Evolutionary conservation across 1,139 yeast genomes (phyloP).

Genomic region (Magnusiomyces clavatus): DNA sequence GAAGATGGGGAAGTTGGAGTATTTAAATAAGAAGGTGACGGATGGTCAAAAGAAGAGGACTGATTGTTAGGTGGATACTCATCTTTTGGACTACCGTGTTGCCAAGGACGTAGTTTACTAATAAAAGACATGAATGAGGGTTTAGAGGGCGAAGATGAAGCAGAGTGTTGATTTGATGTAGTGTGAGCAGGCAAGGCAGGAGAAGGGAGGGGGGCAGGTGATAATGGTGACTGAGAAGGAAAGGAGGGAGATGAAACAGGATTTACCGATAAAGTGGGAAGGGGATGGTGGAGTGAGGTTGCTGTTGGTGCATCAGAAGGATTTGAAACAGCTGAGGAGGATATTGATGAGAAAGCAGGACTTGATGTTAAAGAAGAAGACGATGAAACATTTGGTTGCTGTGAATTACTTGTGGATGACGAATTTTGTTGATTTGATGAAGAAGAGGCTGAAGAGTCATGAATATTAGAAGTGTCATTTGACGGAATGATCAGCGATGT

Average conservation of each 20-base stretch:
- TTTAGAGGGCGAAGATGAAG: slow-evolving; percentile 28
- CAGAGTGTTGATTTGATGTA: neutral
- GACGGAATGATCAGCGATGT: too few species aligned
- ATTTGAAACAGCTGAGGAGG: neutral
- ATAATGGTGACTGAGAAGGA: neutral
- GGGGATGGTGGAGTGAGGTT: neutral
- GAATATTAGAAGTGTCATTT: too few species aligned
- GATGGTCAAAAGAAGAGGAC: slow-evolving; percentile 19
- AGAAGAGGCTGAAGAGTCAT: too few species aligned
- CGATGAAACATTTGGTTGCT: too few species aligned
- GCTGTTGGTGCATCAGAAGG: neutral
- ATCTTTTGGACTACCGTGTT: slow-evolving; percentile 4
- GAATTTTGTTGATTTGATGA: too few species aligned
- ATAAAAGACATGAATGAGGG: slow-evolving; percentile 36
- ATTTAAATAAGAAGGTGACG: slow-evolving; percentile 4
- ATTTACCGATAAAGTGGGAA: neutral
- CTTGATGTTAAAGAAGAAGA: too few species aligned
- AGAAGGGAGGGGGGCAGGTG: slow-evolving; percentile 1
- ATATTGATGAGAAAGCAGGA: slow-evolving; percentile 1
- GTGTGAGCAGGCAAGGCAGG: neutral
- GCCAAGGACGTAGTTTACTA: slow-evolving; percentile 16
- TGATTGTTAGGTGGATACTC: slow-evolving; percentile 28
- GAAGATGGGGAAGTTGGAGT: slow-evolving; percentile 1
- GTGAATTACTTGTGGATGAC: too few species aligned
- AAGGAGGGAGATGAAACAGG: neutral